Percentiles rank a stretch among this genome's conserved stretches.
These are phyloP conservation scores for Backusella psychrophila DNA, from an alignment of 192 early-diverging fungal genomes.

Conservation along the genomic window DNA sequence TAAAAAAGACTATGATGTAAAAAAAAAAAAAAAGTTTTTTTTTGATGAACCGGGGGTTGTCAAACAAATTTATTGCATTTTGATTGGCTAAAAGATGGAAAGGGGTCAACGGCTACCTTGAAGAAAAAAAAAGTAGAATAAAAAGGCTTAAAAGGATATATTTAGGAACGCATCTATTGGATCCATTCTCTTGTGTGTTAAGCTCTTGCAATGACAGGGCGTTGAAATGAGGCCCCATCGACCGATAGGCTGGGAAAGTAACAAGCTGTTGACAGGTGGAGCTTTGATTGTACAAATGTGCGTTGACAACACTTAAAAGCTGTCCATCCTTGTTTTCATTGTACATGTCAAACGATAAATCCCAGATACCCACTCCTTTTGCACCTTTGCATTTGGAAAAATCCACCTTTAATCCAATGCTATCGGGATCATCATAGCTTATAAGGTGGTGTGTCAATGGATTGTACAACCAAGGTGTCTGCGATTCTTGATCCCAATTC, in stretches of 20 bases:
- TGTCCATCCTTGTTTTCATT: background rate
- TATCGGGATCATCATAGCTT: slow-evolving; percentile 66
- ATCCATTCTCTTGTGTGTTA: background rate
- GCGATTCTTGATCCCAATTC: slow-evolving; percentile 57
- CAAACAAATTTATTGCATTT: background rate
- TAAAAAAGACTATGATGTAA: no score
- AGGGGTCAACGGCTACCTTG: background rate
- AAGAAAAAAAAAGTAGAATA: background rate
- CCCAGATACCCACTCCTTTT: slow-evolving; percentile 66
- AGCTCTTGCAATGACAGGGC: background rate
- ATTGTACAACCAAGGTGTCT: slow-evolving; percentile 77
- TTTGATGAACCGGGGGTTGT: background rate
- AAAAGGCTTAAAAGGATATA: background rate
- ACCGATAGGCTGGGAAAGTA: background rate
- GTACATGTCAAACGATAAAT: background rate
- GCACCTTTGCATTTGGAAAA: slow-evolving; percentile 54
- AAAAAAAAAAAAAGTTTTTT: background rate
- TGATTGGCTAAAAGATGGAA: slow-evolving; percentile 1
- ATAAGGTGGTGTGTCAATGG: slow-evolving; percentile 54
- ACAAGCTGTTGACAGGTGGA: background rate
- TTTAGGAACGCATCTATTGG: background rate
- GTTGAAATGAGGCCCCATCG: background rate
- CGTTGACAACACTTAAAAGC: background rate
- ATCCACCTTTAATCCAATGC: slow-evolving; percentile 54
- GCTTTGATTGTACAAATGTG: background rate